Evolutionary conservation across 148 eudicot species (phyloP), one percentile per base, ranked within the genome.

Genomic region (Rhododendron vialii): DNA sequence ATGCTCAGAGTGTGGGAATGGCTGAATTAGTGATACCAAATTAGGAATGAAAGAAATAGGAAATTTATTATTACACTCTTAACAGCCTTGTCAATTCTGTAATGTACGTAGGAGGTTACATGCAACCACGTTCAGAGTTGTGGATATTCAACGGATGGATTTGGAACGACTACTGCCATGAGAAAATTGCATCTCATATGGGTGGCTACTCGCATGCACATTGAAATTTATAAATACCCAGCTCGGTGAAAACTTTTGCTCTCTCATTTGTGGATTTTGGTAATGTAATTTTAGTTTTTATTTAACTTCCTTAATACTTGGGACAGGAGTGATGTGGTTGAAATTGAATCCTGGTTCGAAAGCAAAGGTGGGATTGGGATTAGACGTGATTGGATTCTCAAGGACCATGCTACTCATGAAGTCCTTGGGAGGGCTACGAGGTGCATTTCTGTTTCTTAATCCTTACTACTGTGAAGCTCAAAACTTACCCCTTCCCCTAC

Each of bases 141-240:
- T 55, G 99, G 99, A 17, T 95, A 93, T 89, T 95, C 99, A 71
- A 95, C 96, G 0, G 99, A 97, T 92, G 99, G 99, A 76, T 97
- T 97, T 87, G 98, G 98, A 78, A 97, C 99, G n/a, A 97, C 99
- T 8, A 93, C 84, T 36, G 90, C 94, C 78, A 97, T 97, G 99
- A 94, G 99, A 89, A 93, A 95, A 87, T 88, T 94, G 81, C 92
- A 93, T 86, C 98, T 97, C 51, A 97, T 97, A 76, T 97, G 99
- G 99, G 98, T 95, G 87, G 93, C 96, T 88, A 95, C 99, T 63
- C 96, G 98, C 43, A 95, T 95, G 99, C 98, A 97, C 90, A 97
- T 97, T 76, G 99, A 95, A 88, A 92, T 97, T 45, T 95, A 94
- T 85, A 91, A 91, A 91, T 97, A 97, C 87, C 99, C 99, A 48